Evolutionary conservation across 129 eudicot species (phyloP).

Genomic region (Artemisia tridentata): DNA sequence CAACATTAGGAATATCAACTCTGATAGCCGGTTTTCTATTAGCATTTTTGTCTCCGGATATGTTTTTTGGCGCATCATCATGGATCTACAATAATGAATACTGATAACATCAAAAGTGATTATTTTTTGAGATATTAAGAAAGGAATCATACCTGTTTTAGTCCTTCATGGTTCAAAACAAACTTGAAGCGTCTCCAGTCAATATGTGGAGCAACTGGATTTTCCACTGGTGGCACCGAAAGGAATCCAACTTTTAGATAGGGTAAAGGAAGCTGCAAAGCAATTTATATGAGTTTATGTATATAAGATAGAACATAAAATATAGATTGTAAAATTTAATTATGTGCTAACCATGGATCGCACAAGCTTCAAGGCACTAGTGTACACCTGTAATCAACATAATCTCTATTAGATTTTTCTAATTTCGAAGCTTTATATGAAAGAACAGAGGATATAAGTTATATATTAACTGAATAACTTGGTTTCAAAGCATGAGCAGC

Average conservation of each 20-base stretch:
- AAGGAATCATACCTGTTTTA: slow-evolving; percentile 55
- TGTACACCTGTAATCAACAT: slow-evolving; percentile 63
- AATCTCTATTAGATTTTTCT: background rate
- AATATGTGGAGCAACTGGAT: slow-evolving; percentile 74
- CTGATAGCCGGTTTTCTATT: slow-evolving; percentile 39
- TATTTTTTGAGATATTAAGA: background rate
- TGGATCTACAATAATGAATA: slow-evolving; percentile 45
- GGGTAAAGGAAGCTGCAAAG: slow-evolving; percentile 87
- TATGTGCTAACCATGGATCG: slow-evolving; percentile 40
- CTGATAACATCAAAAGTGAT: background rate
- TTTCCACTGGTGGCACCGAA: slow-evolving; percentile 73
- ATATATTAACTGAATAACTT: slow-evolving; percentile 69
- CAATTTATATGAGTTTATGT: slow-evolving; percentile 4
- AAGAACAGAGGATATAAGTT: no score
- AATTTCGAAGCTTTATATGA: background rate
- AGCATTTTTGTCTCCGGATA: slow-evolving; percentile 35
- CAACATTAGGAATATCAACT: slow-evolving; percentile 59
- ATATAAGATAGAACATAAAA: background rate
- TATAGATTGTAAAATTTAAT: background rate
- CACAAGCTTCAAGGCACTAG: slow-evolving; percentile 90
- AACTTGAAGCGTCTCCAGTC: slow-evolving; percentile 85
- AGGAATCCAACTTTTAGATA: slow-evolving; percentile 84
- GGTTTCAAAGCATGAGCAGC: slow-evolving; percentile 96
- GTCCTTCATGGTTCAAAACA: slow-evolving; percentile 86
- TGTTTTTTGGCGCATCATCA: slow-evolving; percentile 45